Conservation (phyloP, 306 rosid species). For the Quercus berberidifolia region DNA sequence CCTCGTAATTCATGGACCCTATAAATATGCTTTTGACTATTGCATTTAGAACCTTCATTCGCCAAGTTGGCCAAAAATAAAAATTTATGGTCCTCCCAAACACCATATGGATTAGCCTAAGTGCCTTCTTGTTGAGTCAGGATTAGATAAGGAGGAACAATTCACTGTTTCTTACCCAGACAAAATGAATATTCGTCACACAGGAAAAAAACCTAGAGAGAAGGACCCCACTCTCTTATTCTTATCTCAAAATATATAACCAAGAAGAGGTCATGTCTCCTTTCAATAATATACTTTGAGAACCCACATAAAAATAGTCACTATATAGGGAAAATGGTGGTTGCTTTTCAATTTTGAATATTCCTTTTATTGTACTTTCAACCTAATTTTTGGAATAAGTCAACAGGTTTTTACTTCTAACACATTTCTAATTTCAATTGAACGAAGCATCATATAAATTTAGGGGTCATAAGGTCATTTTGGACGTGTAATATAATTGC, state of each 20-base stretch:
- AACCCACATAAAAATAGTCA: conserved; percentile 34
- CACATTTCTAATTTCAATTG: not conserved
- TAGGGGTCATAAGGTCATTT: too few relatives aligned
- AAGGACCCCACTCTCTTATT: conserved; percentile 49
- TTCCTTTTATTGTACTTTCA: conserved; percentile 61
- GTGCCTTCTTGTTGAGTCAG: conserved; percentile 19
- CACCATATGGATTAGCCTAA: conserved; percentile 16
- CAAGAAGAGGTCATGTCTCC: conserved; percentile 42
- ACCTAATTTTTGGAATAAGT: conserved; percentile 30
- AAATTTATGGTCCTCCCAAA: conserved; percentile 21
- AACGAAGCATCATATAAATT: not conserved
- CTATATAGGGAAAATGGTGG: conserved; percentile 43
- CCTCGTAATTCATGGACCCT: conserved; percentile 32
- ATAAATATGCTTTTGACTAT: conserved; percentile 37
- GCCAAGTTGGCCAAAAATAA: conserved; percentile 29
- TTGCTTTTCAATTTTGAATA: conserved; percentile 64
- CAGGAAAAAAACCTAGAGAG: conserved; percentile 20
- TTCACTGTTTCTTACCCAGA: conserved; percentile 39
- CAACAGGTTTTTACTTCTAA: conserved; percentile 32
- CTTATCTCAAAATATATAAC: conserved; percentile 27
- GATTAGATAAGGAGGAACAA: conserved; percentile 61
- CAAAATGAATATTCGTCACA: conserved; percentile 67
- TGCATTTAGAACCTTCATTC: not conserved
- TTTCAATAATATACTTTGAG: conserved; percentile 46
- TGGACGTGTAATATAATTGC: too few relatives aligned